Evolutionary conservation across 371 early-diverging fungal species (phyloP).

Genomic region (Mortierella sp.): DNA sequence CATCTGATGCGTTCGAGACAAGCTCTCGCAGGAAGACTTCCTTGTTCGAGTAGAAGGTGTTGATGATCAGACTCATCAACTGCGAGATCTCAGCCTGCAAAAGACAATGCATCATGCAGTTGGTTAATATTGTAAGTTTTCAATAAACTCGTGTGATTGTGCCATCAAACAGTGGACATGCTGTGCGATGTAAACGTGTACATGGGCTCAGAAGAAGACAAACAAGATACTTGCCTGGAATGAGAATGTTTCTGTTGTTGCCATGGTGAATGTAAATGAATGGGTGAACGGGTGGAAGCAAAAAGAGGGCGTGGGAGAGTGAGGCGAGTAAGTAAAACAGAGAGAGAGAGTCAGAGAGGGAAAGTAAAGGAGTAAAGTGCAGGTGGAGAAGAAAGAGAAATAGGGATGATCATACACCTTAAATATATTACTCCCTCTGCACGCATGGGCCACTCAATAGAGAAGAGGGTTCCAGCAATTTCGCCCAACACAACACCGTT

Average conservation of each 20-base stretch:
- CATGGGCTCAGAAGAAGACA: neutral
- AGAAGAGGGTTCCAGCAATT: no score
- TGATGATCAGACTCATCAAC: conserved; percentile 94
- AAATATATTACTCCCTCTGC: no score
- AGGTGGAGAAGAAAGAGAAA: neutral
- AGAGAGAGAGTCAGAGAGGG: no score
- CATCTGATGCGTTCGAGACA: conserved; percentile 96
- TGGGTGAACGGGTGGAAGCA: neutral
- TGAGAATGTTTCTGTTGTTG: conserved; percentile 30
- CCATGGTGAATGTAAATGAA: conserved; percentile 14
- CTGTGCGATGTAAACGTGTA: no score
- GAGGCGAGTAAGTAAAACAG: neutral
- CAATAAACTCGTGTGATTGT: no score
- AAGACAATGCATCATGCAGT: no score
- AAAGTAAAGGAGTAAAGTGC: neutral
- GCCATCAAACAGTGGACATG: no score
- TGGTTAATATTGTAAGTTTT: no score
- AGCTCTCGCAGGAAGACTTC: conserved; percentile 96
- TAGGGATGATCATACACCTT: no score
- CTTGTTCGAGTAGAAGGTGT: conserved; percentile 91
- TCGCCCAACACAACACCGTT: no score
- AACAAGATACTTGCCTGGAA: conserved; percentile 21
- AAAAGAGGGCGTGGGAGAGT: neutral
- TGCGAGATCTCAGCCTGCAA: conserved; percentile 94
- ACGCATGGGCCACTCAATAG: no score